Evolutionary conservation across 352 stramenopile species (phyloP).

Genomic region (Plasmopara muralis): DNA sequence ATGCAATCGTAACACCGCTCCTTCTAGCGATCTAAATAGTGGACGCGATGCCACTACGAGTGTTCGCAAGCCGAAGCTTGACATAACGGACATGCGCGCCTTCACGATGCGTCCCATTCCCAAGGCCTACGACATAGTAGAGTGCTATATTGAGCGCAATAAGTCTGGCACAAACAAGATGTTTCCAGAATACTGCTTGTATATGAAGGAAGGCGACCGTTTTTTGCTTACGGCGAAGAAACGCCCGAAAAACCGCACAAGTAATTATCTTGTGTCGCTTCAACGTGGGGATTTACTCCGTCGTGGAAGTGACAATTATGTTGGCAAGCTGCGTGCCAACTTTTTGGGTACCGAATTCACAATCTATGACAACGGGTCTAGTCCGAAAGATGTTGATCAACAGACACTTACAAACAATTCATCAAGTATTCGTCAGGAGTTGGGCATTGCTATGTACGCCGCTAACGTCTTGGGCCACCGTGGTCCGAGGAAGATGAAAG

Average conservation of each 20-base stretch:
- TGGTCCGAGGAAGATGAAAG: too few species aligned
- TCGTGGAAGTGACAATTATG: constrained; percentile 86
- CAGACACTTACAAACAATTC: constrained; percentile 42
- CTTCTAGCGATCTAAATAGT: too few species aligned
- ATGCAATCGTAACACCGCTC: too few species aligned
- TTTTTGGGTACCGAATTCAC: constrained; percentile 98
- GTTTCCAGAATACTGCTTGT: constrained; percentile 89
- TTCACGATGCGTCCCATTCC: too few species aligned
- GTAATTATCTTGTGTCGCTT: constrained; percentile 52
- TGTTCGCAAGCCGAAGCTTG: too few species aligned
- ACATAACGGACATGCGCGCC: too few species aligned
- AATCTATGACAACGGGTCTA: constrained; percentile 92
- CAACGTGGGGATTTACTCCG: constrained; percentile 13
- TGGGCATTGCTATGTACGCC: too few species aligned
- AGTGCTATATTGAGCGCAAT: constrained; percentile 42
- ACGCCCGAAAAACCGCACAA: constrained; percentile 93
- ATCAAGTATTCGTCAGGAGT: too few species aligned
- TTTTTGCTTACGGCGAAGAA: constrained; percentile 98
- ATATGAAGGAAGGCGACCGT: constrained; percentile 91
- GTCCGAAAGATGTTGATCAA: constrained; percentile 86
- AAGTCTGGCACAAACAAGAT: constrained; percentile 89
- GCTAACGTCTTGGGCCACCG: too few species aligned
- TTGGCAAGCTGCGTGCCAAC: constrained; percentile 95
- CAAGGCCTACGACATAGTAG: too few species aligned
- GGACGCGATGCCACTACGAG: too few species aligned